Base-by-base conservation (phyloP, 495 filamentous ascomycete genomes). In the Parmelia sp. region DNA sequence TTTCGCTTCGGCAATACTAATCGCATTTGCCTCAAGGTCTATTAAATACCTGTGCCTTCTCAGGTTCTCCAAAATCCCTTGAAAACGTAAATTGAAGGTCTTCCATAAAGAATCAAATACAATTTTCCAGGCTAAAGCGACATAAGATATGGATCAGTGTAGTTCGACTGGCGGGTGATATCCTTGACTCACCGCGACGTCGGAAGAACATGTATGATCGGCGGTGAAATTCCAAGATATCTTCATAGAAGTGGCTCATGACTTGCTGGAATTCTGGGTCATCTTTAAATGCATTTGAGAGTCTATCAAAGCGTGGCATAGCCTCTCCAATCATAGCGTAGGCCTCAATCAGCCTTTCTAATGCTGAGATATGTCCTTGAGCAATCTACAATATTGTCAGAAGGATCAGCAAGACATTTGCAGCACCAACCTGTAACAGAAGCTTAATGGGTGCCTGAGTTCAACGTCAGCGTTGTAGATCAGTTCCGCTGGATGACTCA, bases 141-240 rank as follows among this genome's bases (percentile, higher is more conserved):
- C n/a, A 40, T n/a, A 36, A 17, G 6, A 25, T 14, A 27, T 36
- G 14, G 15, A 12, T 23, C 9, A 44, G 12, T 39, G 40, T 31
- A 33, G 0, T 31, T 25, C 35, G 11, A 49, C 42, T 37, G 35
- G 36, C 42, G 40, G 14, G 59, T 17, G 14, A n/a, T 19, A 27
- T 29, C 1, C 3, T 23, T 9, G 29, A 71, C 77, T 67, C 57
- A 79, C 79, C 63, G 19, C 70, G 71, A 27, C 74, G 68, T 1
- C 72, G 69, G 45, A 81, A 71, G 57, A 79, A 81, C 40, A 75
- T 75, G 65, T 82, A 81, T 2, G 78, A 78, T 27, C 72, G 60
- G 42, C 74, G 73, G 65, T 82, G 79, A 45, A 80, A 79, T 35
- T 73, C 69, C 1, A 81, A 60, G 23, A 80, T 79, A 42, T 81